Base-by-base conservation (phyloP, 768 basidiomycete species). In the Tylopilus intermedius region DNA sequence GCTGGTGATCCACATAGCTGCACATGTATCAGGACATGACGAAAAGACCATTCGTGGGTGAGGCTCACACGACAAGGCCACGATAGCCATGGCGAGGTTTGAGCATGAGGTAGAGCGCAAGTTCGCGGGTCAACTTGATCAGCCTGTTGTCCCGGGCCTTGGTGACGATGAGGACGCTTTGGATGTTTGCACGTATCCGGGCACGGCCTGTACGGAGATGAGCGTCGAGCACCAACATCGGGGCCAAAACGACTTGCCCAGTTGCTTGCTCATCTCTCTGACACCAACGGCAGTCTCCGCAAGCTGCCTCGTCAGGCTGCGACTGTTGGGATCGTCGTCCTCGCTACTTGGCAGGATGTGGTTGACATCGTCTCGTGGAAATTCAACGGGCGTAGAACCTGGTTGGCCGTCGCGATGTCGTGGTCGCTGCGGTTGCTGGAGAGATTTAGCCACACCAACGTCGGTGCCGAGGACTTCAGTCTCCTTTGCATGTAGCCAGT, bases 241-340 rank as follows among this genome's bases (percentile, higher is more conserved):
- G 11, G 15, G 45, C 49, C 35, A 49, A 40, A 45, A 57, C 33
- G 27, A 73, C 79, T 64, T 61, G 92, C 95, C 96, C 15, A 99
- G 84, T 69, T 95, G 91, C 70, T 95, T 95, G 81, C 93, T 95
- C 93, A 97, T 94, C 72, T 99, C 96, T 45, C 96, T 80, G 10
- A 99, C 96, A 37, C 93, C 89, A 11, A 93, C 90, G 15, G 96
- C 96, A 18, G 96, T 99, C 73, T 95, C 95, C 8, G 95, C 96
- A 13, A 99, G 78, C 60, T 94, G 91, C 65, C 81, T 86, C 6
- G 96, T 98, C 62, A 98, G 71, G 66, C 86, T 94, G 40, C 81
- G 79, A 1, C 79, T 80, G 56, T 81, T 83, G 42, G 84, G 85
- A 22, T 89, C 84, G 27, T 86, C 84, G 29, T 83, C 84, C 44